Conservation (phyloP, 208 protist genomes). For the Crithidia sp. region DNA sequence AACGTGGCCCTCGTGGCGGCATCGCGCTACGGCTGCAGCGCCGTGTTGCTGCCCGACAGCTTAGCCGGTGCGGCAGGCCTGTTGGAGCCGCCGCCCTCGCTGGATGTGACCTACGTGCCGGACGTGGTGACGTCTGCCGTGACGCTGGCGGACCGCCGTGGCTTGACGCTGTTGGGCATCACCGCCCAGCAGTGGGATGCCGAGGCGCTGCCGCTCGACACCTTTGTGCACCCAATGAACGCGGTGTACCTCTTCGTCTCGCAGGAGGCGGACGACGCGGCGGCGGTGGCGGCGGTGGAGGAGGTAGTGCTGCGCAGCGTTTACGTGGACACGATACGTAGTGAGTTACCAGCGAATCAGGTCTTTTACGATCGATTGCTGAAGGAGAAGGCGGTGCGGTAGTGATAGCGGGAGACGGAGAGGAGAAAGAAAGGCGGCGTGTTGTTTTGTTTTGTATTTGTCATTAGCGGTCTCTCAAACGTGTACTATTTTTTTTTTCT, state of each 20-base stretch:
- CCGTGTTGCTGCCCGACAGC: constrained; percentile 55
- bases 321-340: constrained; percentile 29
- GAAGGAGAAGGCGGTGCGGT: constrained; percentile 44
- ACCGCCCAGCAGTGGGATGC: constrained; percentile 31
- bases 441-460: not conserved
- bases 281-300: constrained; percentile 34
- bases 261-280: constrained; percentile 18
- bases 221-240: constrained; percentile 59
- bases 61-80: constrained; percentile 33
- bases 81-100: constrained; percentile 43
- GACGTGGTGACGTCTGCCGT: constrained; percentile 57
- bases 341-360: constrained; percentile 60
- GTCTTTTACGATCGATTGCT: constrained; percentile 77
- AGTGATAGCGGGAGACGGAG: not conserved
- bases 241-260: constrained; percentile 71
- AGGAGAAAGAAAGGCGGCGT: too few species aligned
- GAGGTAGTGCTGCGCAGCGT: constrained; percentile 34
- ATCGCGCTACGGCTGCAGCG: constrained; percentile 59
- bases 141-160: constrained; percentile 41
- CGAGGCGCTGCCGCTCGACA: constrained; percentile 40
- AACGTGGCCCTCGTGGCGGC: constrained; percentile 70
- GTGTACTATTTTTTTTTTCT: too few species aligned
- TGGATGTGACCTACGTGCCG: constrained; percentile 47
- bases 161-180: constrained; percentile 57
- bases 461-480: too few species aligned